A percentile compares a stretch with the other conserved stretches of the same genome.
Conservation (phyloP, 2,329 filamentous ascomycete genomes). For the Waltergamsia citrina region DNA sequence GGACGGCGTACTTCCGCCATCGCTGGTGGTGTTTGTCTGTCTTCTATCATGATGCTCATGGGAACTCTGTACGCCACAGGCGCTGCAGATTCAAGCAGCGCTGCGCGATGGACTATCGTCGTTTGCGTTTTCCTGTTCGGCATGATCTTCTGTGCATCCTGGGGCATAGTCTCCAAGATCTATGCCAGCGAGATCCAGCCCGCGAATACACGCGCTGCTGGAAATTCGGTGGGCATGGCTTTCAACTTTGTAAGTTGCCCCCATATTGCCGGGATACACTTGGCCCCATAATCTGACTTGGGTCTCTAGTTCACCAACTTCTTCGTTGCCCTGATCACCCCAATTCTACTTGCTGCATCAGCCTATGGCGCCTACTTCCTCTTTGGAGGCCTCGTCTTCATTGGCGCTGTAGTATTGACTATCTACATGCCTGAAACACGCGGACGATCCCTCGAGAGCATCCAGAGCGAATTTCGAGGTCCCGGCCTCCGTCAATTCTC, state of each 20-base stretch:
- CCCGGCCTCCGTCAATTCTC: too few relatives aligned
- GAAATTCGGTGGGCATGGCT: constrained; percentile 38
- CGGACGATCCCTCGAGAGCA: constrained; percentile 10
- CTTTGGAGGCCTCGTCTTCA: constrained; percentile 23
- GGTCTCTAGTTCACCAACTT: constrained; percentile 21
- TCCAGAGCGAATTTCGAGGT: too few relatives aligned
- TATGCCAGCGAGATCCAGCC: constrained; percentile 52
- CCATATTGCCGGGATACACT: background rate
- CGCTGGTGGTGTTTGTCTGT: constrained; percentile 39
- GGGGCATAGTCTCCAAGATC: constrained; percentile 46
- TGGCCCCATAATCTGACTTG: background rate
- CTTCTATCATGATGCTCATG: constrained; percentile 42
- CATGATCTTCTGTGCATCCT: constrained; percentile 34
- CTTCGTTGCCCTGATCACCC: constrained; percentile 29
- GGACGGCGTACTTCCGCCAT: constrained; percentile 45
- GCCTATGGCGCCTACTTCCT: constrained; percentile 31
- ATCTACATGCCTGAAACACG: constrained; percentile 28
- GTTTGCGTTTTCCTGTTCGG: constrained; percentile 39
- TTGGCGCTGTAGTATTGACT: constrained; percentile 20
- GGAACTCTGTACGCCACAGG: constrained; percentile 39
- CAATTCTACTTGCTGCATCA: constrained; percentile 21
- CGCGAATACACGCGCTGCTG: constrained; percentile 40
- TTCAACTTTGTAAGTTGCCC: constrained; percentile 13
- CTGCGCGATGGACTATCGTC: constrained; percentile 39
- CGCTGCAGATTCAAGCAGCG: constrained; percentile 26